These are phyloP conservation scores for Thermothielavioides terrestris DNA, from an alignment of 495 filamentous ascomycete genomes.

Conservation along the genomic window DNA sequence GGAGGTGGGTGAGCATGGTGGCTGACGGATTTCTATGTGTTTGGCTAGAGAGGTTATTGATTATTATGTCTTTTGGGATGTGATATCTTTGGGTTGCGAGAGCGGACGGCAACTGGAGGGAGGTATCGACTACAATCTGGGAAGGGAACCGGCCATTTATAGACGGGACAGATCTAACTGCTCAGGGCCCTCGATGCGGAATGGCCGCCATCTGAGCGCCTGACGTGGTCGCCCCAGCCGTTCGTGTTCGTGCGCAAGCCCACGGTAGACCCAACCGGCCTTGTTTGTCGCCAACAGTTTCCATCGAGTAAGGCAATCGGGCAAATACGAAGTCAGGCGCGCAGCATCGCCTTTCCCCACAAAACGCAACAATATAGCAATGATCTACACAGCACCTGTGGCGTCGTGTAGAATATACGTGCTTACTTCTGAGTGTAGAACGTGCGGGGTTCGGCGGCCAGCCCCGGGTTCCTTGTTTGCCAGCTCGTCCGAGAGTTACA, in stretches of 20 bases:
- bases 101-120: not conserved
- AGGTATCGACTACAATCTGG: not conserved
- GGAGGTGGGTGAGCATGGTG: constrained; percentile 2
- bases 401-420: no score
- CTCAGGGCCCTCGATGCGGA: not conserved
- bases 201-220: not conserved
- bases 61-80: not conserved
- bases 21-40: not conserved
- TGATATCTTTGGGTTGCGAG: not conserved
- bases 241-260: not conserved
- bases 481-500: not conserved
- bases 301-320: not conserved
- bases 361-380: no score
- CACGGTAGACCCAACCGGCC: not conserved
- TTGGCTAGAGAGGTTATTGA: not conserved
- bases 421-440: not conserved
- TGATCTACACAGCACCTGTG: no score
- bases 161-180: not conserved
- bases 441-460: constrained; percentile 4
- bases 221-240: not conserved
- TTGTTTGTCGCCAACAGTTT: not conserved
- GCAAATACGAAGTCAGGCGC: constrained; percentile 3
- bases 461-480: not conserved
- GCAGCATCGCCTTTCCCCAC: no score
- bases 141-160: not conserved